Percentiles rank a stretch among this genome's conserved stretches.
These are phyloP conservation scores for Gymnopilus junonius DNA, from an alignment of 768 basidiomycete species.

Conservation along the genomic window DNA sequence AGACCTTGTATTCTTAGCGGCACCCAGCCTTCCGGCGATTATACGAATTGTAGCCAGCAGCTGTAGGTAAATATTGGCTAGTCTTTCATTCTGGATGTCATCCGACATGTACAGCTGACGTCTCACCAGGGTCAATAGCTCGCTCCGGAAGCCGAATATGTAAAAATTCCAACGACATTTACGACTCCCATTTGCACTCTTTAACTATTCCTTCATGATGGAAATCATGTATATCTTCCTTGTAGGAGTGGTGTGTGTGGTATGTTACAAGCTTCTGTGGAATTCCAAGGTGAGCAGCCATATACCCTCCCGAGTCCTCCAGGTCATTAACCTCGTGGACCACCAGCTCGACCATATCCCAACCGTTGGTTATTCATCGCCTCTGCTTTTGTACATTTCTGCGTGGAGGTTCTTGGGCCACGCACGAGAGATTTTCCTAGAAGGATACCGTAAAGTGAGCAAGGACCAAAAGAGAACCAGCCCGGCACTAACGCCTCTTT, in stretches of 20 bases:
- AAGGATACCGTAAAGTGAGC: constrained; percentile 38
- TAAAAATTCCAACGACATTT: background rate
- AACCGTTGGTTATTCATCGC: constrained; percentile 35
- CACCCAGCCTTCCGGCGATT: background rate
- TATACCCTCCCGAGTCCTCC: background rate
- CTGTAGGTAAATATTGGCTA: background rate
- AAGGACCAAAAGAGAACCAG: background rate
- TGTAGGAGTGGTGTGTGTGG: background rate
- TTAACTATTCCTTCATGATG: background rate
- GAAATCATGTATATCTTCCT: background rate
- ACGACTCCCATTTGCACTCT: background rate
- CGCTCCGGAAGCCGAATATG: background rate
- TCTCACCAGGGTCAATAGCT: background rate
- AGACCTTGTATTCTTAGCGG: background rate
- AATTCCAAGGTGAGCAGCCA: background rate
- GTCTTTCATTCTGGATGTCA: background rate
- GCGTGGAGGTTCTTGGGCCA: constrained; percentile 29
- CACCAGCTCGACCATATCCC: constrained; percentile 34
- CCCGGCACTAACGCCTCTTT: background rate
- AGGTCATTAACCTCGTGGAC: background rate
- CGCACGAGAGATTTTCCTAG: constrained; percentile 30
- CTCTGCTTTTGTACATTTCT: constrained; percentile 35
- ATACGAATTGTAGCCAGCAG: background rate
- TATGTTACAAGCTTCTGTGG: background rate
- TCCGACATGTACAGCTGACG: background rate